Evolutionary conservation across 2,329 filamentous ascomycete genomes (phyloP).

Genomic region (Cytospora piceicola): DNA sequence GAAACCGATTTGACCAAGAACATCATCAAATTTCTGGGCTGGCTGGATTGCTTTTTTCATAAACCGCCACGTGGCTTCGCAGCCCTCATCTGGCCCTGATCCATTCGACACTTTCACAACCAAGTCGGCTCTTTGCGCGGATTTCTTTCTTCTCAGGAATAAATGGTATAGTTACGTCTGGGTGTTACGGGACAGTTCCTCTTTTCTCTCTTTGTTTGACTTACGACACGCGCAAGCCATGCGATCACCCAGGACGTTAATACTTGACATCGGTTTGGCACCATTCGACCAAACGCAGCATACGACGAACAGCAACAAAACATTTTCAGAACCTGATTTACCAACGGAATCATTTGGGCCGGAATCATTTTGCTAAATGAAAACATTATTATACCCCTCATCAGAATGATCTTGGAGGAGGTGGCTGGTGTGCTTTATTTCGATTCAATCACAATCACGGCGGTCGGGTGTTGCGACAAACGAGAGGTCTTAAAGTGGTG

Average conservation of each 20-base stretch:
- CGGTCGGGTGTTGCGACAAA: conserved; percentile 7
- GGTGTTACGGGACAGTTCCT: conserved; percentile 10
- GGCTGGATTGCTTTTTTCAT: conserved; percentile 29
- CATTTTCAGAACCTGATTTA: background rate
- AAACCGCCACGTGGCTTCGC: conserved; percentile 27
- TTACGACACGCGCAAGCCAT: background rate
- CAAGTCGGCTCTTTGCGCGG: conserved; percentile 19
- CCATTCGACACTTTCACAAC: conserved; percentile 7
- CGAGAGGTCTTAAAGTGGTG: conserved; percentile 6
- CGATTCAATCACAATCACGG: background rate
- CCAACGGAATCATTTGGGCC: background rate
- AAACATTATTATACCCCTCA: conserved; percentile 9
- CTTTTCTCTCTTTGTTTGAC: background rate
- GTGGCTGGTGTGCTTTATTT: conserved; percentile 8
- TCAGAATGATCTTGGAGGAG: conserved; percentile 16
- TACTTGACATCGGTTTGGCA: conserved; percentile 2
- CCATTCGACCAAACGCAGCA: background rate
- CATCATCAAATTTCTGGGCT: conserved; percentile 17
- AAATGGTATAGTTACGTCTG: conserved; percentile 23
- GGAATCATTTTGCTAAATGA: background rate
- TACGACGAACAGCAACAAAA: background rate
- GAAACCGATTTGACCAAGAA: conserved; percentile 1
- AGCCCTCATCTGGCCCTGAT: conserved; percentile 20
- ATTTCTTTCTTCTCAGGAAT: conserved; percentile 13
- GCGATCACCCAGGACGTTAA: conserved; percentile 3